These are phyloP conservation scores for Exophiala calicioides DNA, from an alignment of 2,329 filamentous ascomycete species.

Conservation along the genomic window DNA sequence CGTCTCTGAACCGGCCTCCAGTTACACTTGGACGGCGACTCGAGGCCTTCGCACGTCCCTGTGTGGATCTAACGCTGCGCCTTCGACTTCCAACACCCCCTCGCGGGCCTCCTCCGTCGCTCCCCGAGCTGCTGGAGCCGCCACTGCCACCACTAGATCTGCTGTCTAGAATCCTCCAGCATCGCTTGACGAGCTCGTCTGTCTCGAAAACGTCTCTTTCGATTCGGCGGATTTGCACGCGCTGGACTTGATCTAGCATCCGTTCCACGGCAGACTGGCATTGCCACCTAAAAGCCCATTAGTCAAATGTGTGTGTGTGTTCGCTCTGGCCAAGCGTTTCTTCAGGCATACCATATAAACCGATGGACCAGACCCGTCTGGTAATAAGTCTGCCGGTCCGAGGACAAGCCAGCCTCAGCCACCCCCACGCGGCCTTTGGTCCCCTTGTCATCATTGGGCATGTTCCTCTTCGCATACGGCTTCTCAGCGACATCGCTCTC, in stretches of 20 bases:
- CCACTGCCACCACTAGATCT: conserved; percentile 16
- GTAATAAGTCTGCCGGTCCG: conserved; percentile 25
- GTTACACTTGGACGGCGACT: conserved; percentile 10
- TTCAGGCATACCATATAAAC: conserved; percentile 29
- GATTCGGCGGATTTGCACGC: conserved; percentile 29
- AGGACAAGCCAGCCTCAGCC: conserved; percentile 20
- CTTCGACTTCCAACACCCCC: conserved; percentile 8
- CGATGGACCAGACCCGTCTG: conserved; percentile 25
- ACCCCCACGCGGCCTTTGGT: conserved; percentile 21
- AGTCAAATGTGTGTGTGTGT: too few relatives aligned
- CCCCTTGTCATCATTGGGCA: conserved; percentile 9
- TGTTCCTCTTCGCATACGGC: conserved; percentile 6
- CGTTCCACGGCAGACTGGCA: conserved; percentile 14
- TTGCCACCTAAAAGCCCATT: conserved; percentile 24
- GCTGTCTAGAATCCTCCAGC: conserved; percentile 9
- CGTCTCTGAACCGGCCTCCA: conserved; percentile 10
- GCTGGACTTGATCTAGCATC: conserved; percentile 25
- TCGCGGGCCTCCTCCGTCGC: conserved; percentile 12
- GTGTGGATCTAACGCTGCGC: conserved; percentile 18
- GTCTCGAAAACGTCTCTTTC: conserved; percentile 27
- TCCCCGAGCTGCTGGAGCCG: conserved; percentile 3
- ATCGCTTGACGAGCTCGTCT: conserved; percentile 24
- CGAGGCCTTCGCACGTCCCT: conserved; percentile 9
- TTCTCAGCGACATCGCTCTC: conserved; percentile 25
- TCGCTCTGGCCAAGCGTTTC: too few relatives aligned